Conservation (phyloP, 2,329 filamentous ascomycete species). For the Phoma sp. region DNA sequence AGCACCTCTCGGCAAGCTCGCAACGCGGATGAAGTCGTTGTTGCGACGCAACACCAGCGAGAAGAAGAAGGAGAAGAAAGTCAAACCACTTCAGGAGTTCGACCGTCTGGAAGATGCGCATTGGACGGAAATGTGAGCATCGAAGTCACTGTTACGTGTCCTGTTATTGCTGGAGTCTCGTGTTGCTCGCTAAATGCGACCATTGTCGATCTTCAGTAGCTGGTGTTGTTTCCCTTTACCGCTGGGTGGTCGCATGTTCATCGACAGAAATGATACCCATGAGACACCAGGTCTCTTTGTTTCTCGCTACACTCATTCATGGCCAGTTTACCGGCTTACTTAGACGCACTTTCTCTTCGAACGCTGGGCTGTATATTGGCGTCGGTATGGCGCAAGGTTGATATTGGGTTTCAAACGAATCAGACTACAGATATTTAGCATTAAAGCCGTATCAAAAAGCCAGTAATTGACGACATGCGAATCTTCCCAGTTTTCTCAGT, state of each 20-base stretch:
- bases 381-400: too few relatives aligned
- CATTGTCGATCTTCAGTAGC: too few relatives aligned
- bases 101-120: slow-evolving; percentile 42
- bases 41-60: slow-evolving; percentile 31
- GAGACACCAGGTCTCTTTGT: background rate
- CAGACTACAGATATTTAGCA: too few relatives aligned
- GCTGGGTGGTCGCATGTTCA: slow-evolving; percentile 11
- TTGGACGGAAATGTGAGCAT: slow-evolving; percentile 44
- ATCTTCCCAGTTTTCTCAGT: too few relatives aligned
- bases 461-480: too few relatives aligned
- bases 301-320: slow-evolving; percentile 3
- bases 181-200: background rate
- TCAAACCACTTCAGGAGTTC: slow-evolving; percentile 29
- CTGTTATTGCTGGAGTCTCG: background rate
- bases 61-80: slow-evolving; percentile 36
- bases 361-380: background rate
- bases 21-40: slow-evolving; percentile 40
- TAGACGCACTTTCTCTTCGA: background rate
- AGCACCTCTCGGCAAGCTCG: slow-evolving; percentile 37
- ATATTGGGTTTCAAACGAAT: too few relatives aligned
- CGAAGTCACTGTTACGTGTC: background rate
- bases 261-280: slow-evolving; percentile 11
- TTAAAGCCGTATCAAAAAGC: too few relatives aligned
- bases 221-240: background rate
- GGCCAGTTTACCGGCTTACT: background rate